phyloP scores from a whole-genome alignment of 2,329 filamentous ascomycete species.

The Pseudomassariella vexata region DNA sequence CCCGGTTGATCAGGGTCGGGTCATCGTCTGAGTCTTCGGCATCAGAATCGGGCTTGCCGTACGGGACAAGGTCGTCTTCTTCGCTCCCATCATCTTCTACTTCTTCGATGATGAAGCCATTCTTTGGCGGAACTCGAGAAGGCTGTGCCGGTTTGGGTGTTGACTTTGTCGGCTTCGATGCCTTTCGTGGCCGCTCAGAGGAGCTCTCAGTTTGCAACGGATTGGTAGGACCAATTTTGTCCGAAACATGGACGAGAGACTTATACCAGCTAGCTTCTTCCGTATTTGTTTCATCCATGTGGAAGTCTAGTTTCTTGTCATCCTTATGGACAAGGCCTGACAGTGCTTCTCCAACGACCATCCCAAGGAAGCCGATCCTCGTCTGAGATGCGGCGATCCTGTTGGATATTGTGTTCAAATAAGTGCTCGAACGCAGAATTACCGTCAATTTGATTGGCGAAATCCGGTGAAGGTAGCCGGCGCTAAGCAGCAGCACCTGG shows the following conservation, averaged over 20 bases:
- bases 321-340: conserved; percentile 60
- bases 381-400: conserved; percentile 71
- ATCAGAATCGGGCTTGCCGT: conserved; percentile 83
- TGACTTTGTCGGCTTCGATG: conserved; percentile 20
- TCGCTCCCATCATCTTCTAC: conserved; percentile 44
- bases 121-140: conserved; percentile 20
- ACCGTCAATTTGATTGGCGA: conserved; percentile 61
- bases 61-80: conserved; percentile 66
- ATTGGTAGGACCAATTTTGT: conserved; percentile 55
- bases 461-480: conserved; percentile 67
- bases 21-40: conserved; percentile 91
- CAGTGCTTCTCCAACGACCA: conserved; percentile 74
- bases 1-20: conserved; percentile 74
- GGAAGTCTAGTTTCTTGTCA: conserved; percentile 73
- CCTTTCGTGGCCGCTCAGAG: conserved; percentile 14
- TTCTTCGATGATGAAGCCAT: conserved; percentile 49
- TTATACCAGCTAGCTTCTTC: conserved; percentile 74
- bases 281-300: conserved; percentile 70
- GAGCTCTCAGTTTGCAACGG: conserved; percentile 31
- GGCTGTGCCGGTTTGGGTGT: conserved; percentile 14
- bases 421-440: conserved; percentile 64
- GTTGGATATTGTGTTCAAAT: conserved; percentile 78
- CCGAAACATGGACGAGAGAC: conserved; percentile 54
- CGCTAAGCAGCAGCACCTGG: conserved; percentile 70
- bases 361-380: conserved; percentile 75